Conservation (phyloP, 306 rosid species). For the Phaseolus lunatus region DNA sequence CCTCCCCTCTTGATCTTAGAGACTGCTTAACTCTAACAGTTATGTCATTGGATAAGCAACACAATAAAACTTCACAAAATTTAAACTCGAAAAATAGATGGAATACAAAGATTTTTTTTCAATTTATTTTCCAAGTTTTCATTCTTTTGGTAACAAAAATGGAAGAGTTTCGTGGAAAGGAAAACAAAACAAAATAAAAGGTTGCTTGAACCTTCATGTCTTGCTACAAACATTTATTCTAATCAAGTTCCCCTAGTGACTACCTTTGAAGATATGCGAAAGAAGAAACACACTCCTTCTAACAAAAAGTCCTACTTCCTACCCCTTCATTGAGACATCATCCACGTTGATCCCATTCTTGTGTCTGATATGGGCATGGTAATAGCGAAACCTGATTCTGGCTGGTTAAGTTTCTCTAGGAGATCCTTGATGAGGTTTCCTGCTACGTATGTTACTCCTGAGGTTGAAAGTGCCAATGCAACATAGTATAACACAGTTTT, state of each 20-base stretch:
- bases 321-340: constrained; percentile 43
- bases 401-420: constrained; percentile 44
- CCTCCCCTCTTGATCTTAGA: no score
- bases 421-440: constrained; percentile 55
- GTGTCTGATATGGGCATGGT: constrained; percentile 43
- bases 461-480: constrained; percentile 45
- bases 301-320: constrained; percentile 10
- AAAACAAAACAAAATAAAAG: constrained; percentile 20
- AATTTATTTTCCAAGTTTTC: neutral
- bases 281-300: neutral
- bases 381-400: constrained; percentile 47
- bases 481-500: constrained; percentile 50
- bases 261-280: neutral
- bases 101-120: neutral
- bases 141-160: neutral
- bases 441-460: constrained; percentile 50
- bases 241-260: constrained; percentile 22
- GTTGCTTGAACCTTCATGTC: constrained; percentile 15
- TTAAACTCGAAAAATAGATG: neutral
- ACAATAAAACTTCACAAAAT: neutral
- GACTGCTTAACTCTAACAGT: no score
- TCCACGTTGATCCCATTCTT: constrained; percentile 40
- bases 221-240: constrained; percentile 21
- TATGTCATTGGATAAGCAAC: neutral
- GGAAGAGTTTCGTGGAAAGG: neutral